Conservation (phyloP, 2,329 filamentous ascomycete species). For the Lecanicillium sp. region DNA sequence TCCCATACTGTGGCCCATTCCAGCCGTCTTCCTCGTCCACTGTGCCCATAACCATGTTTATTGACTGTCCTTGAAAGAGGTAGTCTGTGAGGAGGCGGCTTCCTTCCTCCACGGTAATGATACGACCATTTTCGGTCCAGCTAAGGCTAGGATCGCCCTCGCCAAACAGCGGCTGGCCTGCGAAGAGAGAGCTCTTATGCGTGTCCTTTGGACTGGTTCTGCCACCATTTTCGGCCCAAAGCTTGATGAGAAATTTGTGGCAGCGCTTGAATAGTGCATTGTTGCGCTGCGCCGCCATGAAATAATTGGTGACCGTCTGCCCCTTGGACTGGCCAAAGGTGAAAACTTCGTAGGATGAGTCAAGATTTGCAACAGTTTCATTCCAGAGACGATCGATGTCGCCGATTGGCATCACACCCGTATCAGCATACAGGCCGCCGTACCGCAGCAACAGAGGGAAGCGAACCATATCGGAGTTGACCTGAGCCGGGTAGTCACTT, state of each 20-base stretch:
- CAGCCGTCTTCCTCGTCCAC: constrained; percentile 44
- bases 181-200: constrained; percentile 40
- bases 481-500: constrained; percentile 45
- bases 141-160: constrained; percentile 2
- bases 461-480: constrained; percentile 52
- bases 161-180: constrained; percentile 35
- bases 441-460: constrained; percentile 51
- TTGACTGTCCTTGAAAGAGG: constrained; percentile 49
- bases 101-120: constrained; percentile 31
- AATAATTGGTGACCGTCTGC: constrained; percentile 42
- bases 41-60: constrained; percentile 45
- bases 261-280: constrained; percentile 43
- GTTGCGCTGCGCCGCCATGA: constrained; percentile 30
- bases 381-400: constrained; percentile 50
- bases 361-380: constrained; percentile 38
- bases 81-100: constrained; percentile 47
- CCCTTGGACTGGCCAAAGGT: constrained; percentile 32
- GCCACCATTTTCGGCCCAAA: constrained; percentile 42
- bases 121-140: constrained; percentile 21
- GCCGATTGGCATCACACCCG: constrained; percentile 51
- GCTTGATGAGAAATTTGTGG: constrained; percentile 43
- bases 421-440: constrained; percentile 53
- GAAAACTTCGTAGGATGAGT: constrained; percentile 41
- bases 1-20: constrained; percentile 47
- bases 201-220: constrained; percentile 46